Conservation (phyloP, 2,329 filamentous ascomycete genomes). For the Colletotrichum australisinense region DNA sequence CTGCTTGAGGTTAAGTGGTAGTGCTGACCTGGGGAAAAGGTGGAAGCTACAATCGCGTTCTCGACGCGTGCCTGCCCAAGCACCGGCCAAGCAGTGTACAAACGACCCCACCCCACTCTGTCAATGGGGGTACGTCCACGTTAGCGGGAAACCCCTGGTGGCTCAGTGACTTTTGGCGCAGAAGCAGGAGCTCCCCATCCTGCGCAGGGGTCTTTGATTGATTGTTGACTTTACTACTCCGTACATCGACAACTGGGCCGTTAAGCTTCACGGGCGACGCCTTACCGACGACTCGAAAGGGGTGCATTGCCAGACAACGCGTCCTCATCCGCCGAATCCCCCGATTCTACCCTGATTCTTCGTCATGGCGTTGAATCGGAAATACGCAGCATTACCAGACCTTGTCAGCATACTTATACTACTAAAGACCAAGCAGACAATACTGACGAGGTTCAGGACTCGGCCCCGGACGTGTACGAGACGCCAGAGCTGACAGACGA, state of each 20-base stretch:
- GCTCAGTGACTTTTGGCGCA: constrained; percentile 4
- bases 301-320: background rate
- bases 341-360: background rate
- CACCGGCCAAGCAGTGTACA: background rate
- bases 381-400: constrained; percentile 85
- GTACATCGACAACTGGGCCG: too few species aligned
- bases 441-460: constrained; percentile 70
- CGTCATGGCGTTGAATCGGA: constrained; percentile 79
- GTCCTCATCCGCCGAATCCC: background rate
- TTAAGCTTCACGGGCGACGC: background rate
- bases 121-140: background rate
- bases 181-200: constrained; percentile 14
- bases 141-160: constrained; percentile 21
- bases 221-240: background rate
- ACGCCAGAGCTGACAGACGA: constrained; percentile 94
- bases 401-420: constrained; percentile 60
- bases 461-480: constrained; percentile 95
- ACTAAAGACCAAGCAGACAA: background rate
- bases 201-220: background rate
- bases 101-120: constrained; percentile 23
- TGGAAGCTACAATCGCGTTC: constrained; percentile 24
- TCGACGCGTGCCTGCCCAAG: constrained; percentile 18
- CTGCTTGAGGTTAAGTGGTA: constrained; percentile 18
- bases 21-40: background rate
- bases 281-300: background rate